These are phyloP conservation scores for Heterobasidion parviporum DNA, from an alignment of 1,284 basidiomycete species.

Conservation along the genomic window DNA sequence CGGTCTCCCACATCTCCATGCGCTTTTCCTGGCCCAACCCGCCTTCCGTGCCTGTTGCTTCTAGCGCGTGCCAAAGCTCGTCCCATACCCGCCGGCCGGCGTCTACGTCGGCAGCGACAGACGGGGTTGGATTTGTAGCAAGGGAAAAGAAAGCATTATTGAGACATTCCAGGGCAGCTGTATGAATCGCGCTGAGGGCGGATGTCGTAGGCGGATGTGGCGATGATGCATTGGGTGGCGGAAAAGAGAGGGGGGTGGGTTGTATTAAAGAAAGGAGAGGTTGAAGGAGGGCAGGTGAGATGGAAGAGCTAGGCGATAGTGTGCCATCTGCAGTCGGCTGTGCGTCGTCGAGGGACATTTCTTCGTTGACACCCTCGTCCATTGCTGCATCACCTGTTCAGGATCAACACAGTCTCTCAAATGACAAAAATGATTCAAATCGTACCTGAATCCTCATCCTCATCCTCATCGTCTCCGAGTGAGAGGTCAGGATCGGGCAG, in stretches of 20 bases:
- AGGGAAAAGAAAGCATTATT: slow-evolving; percentile 86
- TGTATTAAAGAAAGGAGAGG: slow-evolving; percentile 62
- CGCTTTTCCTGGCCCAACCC: slow-evolving; percentile 56
- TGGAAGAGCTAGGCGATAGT: slow-evolving; percentile 18
- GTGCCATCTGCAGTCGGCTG: slow-evolving; percentile 14
- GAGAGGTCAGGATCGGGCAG: slow-evolving; percentile 58
- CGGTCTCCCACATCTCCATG: slow-evolving; percentile 63
- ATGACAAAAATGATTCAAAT: slow-evolving; percentile 1
- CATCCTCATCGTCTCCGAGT: slow-evolving; percentile 15
- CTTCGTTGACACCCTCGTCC: slow-evolving; percentile 27
- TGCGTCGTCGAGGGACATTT: slow-evolving; percentile 21
- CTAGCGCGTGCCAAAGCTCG: slow-evolving; percentile 47
- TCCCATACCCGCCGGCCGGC: slow-evolving; percentile 52
- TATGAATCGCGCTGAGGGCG: slow-evolving; percentile 71
- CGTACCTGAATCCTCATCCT: slow-evolving; percentile 16
- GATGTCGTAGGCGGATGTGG: slow-evolving; percentile 82
- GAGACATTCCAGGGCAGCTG: slow-evolving; percentile 81
- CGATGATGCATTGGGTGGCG: slow-evolving; percentile 59
- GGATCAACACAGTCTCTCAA: background rate
- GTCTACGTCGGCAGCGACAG: slow-evolving; percentile 34
- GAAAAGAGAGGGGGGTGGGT: slow-evolving; percentile 74
- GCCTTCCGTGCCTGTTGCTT: slow-evolving; percentile 49
- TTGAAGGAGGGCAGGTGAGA: slow-evolving; percentile 43
- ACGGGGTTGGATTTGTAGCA: slow-evolving; percentile 34
- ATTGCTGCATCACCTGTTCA: slow-evolving; percentile 23